Conservation (phyloP, 164 flowering plant species). For the Tinospora cordifolia region DNA sequence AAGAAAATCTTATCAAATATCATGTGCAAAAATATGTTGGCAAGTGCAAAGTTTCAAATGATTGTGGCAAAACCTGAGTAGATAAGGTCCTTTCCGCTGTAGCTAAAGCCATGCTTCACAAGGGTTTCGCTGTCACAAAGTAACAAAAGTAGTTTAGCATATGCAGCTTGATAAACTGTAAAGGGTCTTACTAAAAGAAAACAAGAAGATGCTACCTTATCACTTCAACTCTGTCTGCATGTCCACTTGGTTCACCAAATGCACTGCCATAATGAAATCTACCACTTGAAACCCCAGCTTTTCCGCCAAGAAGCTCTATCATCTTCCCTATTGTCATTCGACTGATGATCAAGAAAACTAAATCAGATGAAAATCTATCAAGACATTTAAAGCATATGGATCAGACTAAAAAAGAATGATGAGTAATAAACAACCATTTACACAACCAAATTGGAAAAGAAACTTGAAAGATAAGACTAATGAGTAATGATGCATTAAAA, state of each 20-base stretch:
- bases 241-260: constrained; percentile 97
- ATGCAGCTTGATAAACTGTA: too few relatives aligned
- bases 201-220: constrained; percentile 52
- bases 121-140: constrained; percentile 66
- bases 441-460: too few relatives aligned
- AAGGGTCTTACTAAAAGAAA: not conserved
- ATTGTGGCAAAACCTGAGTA: constrained; percentile 62
- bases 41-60: not conserved
- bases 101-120: constrained; percentile 82
- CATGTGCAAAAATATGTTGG: not conserved
- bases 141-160: constrained; percentile 4
- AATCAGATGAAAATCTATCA: not conserved
- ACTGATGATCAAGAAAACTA: constrained; percentile 33
- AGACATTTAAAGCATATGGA: not conserved
- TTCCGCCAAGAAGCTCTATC: constrained; percentile 97
- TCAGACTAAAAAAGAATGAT: too few relatives aligned
- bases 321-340: constrained; percentile 99
- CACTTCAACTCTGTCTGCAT: too few relatives aligned
- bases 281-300: constrained; percentile 95
- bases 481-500: too few relatives aligned
- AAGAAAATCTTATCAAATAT: not conserved
- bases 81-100: constrained; percentile 84
- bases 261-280: constrained; percentile 98
- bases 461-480: too few relatives aligned
- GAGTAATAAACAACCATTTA: too few relatives aligned